These are phyloP conservation scores for Glutinoglossum americanum DNA, from an alignment of 495 filamentous ascomycete genomes.

Conservation along the genomic window DNA sequence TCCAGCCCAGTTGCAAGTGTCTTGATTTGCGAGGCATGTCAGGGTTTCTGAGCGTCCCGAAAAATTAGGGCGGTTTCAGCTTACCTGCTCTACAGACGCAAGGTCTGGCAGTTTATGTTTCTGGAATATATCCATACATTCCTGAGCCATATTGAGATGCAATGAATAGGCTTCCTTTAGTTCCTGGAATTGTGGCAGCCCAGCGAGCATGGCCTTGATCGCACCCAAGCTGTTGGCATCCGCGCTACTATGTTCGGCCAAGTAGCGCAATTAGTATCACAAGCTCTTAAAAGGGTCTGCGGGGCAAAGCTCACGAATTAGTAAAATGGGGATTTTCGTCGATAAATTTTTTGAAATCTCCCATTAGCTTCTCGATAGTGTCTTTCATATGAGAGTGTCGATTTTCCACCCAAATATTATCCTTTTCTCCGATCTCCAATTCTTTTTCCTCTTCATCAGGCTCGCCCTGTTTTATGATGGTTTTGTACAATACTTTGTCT, in stretches of 20 bases:
- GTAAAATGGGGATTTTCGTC: slow-evolving; percentile 87
- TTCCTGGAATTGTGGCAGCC: slow-evolving; percentile 80
- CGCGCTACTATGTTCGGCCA: slow-evolving; percentile 22
- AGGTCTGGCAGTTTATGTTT: slow-evolving; percentile 65
- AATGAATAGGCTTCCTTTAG: slow-evolving; percentile 90
- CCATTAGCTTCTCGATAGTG: slow-evolving; percentile 78
- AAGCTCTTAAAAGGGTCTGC: not conserved
- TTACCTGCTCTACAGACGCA: slow-evolving; percentile 58
- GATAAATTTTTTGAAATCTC: slow-evolving; percentile 80
- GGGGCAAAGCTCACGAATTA: slow-evolving; percentile 27
- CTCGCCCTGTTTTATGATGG: slow-evolving; percentile 46
- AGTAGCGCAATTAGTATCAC: not conserved
- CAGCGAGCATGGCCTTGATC: slow-evolving; percentile 92
- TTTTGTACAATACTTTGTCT: slow-evolving; percentile 72
- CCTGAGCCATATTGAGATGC: slow-evolving; percentile 93
- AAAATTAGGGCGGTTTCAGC: not conserved
- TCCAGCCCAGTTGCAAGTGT: slow-evolving; percentile 79
- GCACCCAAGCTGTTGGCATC: slow-evolving; percentile 59
- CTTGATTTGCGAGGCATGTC: slow-evolving; percentile 18
- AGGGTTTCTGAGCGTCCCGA: not conserved
- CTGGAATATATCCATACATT: slow-evolving; percentile 86
- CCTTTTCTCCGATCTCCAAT: slow-evolving; percentile 71
- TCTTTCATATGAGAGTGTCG: slow-evolving; percentile 95
- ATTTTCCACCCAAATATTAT: slow-evolving; percentile 84
- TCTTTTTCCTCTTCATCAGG: slow-evolving; percentile 57